phyloP scores from a whole-genome alignment of 768 basidiomycete genomes.

The Suillus subalutaceus region DNA sequence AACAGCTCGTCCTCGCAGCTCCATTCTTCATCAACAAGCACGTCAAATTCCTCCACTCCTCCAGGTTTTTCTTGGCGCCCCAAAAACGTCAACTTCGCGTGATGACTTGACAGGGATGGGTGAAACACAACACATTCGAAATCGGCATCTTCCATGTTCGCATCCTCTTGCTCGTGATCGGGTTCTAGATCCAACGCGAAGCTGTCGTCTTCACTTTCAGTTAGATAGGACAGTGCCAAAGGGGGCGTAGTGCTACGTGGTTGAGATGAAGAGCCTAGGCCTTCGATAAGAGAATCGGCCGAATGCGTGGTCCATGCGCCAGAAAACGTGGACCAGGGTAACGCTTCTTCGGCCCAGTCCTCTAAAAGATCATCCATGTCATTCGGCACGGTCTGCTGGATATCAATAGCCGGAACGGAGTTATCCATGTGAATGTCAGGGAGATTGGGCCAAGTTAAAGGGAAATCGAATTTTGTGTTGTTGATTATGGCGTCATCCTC shows the following conservation, averaged over 20 bases:
- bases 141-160: slow-evolving; percentile 23
- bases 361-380: slow-evolving; percentile 21
- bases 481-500: slow-evolving; percentile 13
- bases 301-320: slow-evolving; percentile 17
- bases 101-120: slow-evolving; percentile 16
- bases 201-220: slow-evolving; percentile 20
- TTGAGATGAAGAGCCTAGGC: slow-evolving; percentile 15
- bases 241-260: slow-evolving; percentile 22
- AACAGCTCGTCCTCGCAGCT: slow-evolving; percentile 14
- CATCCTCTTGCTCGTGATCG: slow-evolving; percentile 19
- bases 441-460: slow-evolving; percentile 20
- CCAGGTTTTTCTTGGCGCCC: slow-evolving; percentile 16
- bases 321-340: background rate
- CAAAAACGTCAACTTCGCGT: slow-evolving; percentile 21
- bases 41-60: slow-evolving; percentile 14
- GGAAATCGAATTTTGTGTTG: background rate
- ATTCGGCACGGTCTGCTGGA: slow-evolving; percentile 12
- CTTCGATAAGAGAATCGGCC: slow-evolving; percentile 29
- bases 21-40: slow-evolving; percentile 13
- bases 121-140: slow-evolving; percentile 4
- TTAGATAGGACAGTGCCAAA: slow-evolving; percentile 13
- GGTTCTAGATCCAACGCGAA: slow-evolving; percentile 16
- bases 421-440: slow-evolving; percentile 14
- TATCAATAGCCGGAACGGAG: slow-evolving; percentile 11
- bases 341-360: slow-evolving; percentile 18